Percentiles rank a stretch among this genome's conserved stretches.
phyloP scores from a whole-genome alignment of 2,329 filamentous ascomycete species.

The Aspergillus puulaauensis region DNA sequence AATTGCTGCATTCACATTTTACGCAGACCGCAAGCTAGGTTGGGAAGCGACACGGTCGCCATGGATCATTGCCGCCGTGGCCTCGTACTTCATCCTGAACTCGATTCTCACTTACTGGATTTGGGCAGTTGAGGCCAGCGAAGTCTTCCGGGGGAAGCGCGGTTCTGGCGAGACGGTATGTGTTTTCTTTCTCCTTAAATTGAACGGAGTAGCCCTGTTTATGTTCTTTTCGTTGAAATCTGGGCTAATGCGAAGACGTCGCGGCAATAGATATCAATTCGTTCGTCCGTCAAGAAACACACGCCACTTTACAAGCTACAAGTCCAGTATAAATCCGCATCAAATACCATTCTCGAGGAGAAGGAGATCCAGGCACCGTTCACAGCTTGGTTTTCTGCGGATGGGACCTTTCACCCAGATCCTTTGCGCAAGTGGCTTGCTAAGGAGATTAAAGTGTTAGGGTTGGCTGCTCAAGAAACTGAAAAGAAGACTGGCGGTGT shows the following conservation, averaged over 20 bases:
- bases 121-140: conserved; percentile 75
- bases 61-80: conserved; percentile 77
- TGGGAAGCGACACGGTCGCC: conserved; percentile 78
- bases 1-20: conserved; percentile 80
- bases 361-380: conserved; percentile 57
- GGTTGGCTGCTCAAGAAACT: conserved; percentile 46
- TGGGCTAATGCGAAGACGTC: neutral
- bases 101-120: conserved; percentile 79
- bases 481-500: conserved; percentile 31
- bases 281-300: conserved; percentile 73
- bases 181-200: neutral
- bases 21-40: conserved; percentile 86
- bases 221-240: too few species aligned
- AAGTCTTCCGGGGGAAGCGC: conserved; percentile 74
- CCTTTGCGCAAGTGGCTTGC: conserved; percentile 64
- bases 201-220: neutral
- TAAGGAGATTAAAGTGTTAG: conserved; percentile 55
- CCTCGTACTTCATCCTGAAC: conserved; percentile 77
- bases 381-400: conserved; percentile 59
- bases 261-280: conserved; percentile 64
- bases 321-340: conserved; percentile 50
- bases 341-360: conserved; percentile 43
- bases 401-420: conserved; percentile 60
- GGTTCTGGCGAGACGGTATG: conserved; percentile 65
- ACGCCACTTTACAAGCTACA: conserved; percentile 76